These are phyloP conservation scores for Ophiosphaerella herpotricha DNA, from an alignment of 2,329 filamentous ascomycete species.

Conservation along the genomic window DNA sequence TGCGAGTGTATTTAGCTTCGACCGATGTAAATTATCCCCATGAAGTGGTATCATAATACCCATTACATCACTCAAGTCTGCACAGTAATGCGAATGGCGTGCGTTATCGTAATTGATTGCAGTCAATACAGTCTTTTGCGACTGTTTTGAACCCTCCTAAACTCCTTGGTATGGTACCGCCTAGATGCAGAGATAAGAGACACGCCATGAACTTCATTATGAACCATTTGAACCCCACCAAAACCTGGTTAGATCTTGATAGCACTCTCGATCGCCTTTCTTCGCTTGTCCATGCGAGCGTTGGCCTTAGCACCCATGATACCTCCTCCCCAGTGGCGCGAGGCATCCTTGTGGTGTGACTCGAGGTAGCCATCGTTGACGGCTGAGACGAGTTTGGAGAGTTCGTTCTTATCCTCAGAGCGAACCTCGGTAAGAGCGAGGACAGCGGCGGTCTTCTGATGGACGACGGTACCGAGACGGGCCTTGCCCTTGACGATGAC, in stretches of 20 bases:
- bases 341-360: slow-evolving; percentile 82
- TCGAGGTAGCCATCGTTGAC: slow-evolving; percentile 98
- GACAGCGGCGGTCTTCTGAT: slow-evolving; percentile 99
- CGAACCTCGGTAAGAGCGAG: slow-evolving; percentile 96
- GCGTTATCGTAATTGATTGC: slow-evolving; percentile 42
- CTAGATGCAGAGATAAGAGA: slow-evolving; percentile 48
- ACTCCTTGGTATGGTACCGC: slow-evolving; percentile 46
- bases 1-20: slow-evolving; percentile 13
- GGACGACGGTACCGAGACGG: slow-evolving; percentile 95
- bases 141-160: slow-evolving; percentile 47
- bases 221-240: slow-evolving; percentile 30
- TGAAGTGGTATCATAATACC: neutral
- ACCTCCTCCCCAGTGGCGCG: slow-evolving; percentile 97
- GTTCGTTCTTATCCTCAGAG: slow-evolving; percentile 96
- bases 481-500: slow-evolving; percentile 99
- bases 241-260: slow-evolving; percentile 86
- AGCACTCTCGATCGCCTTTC: slow-evolving; percentile 89
- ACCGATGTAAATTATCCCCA: neutral
- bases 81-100: slow-evolving; percentile 32
- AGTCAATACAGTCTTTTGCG: slow-evolving; percentile 40
- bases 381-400: slow-evolving; percentile 92
- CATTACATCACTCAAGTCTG: slow-evolving; percentile 17
- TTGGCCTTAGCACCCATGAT: slow-evolving; percentile 98
- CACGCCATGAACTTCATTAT: slow-evolving; percentile 43
- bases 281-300: slow-evolving; percentile 78